phyloP scores from a whole-genome alignment of 768 basidiomycete species.

The Termitomyces sp. region DNA sequence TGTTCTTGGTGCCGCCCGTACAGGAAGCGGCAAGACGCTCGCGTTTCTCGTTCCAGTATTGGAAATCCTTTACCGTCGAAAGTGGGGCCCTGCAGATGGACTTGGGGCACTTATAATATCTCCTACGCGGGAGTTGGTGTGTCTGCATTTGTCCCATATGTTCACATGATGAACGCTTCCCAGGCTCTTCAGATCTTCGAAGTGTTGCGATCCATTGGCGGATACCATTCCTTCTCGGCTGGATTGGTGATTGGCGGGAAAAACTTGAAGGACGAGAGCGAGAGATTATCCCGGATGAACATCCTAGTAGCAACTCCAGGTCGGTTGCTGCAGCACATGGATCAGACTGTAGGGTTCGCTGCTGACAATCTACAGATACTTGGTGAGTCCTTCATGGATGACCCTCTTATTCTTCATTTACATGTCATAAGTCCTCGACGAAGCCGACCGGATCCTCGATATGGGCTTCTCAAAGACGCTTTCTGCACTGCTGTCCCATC shows the following conservation, averaged over 20 bases:
- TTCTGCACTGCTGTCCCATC: constrained; percentile 86
- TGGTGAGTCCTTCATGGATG: constrained; percentile 43
- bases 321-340: constrained; percentile 94
- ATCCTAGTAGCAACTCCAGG: constrained; percentile 98
- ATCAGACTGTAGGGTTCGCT: constrained; percentile 95
- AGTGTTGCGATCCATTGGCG: constrained; percentile 89
- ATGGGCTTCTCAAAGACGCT: constrained; percentile 92
- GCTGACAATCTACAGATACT: constrained; percentile 88
- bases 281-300: constrained; percentile 90
- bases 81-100: constrained; percentile 95
- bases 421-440: constrained; percentile 72
- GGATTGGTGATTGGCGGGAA: constrained; percentile 97
- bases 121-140: constrained; percentile 87
- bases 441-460: constrained; percentile 95
- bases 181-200: constrained; percentile 99
- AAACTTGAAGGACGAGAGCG: constrained; percentile 88
- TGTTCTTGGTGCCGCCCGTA: constrained; percentile 92
- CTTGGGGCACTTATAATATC: constrained; percentile 88
- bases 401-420: background rate
- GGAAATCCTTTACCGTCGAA: constrained; percentile 83
- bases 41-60: constrained; percentile 94
- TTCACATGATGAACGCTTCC: background rate
- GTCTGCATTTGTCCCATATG: constrained; percentile 20
- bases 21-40: constrained; percentile 95
- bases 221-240: constrained; percentile 88